Percentiles rank a stretch among this genome's conserved stretches.
Conservation (phyloP, 176 grass and related monocot species). For the Ananas comosus region DNA sequence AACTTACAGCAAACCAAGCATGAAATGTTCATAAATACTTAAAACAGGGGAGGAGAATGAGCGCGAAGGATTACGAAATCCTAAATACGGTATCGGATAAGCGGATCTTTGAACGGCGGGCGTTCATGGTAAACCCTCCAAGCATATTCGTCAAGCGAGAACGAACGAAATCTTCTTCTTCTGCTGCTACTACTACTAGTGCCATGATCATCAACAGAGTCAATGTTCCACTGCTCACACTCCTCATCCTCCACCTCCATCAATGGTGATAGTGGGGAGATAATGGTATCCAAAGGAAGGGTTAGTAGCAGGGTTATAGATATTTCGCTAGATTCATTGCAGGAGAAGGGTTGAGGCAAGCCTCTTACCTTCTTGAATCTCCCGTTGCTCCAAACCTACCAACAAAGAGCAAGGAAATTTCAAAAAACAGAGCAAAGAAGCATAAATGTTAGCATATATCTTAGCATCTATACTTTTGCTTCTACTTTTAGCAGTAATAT, state of each 20-base stretch:
- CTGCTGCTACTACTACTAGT: not conserved
- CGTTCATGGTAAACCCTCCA: constrained; percentile 52
- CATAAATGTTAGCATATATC: not conserved
- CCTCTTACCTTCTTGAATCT: constrained; percentile 61
- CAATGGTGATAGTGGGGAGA: constrained; percentile 38
- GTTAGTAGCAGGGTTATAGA: constrained; percentile 53
- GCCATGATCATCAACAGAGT: not conserved
- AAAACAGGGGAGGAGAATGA: not conserved
- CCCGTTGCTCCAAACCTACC: constrained; percentile 70
- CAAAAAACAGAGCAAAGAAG: constrained; percentile 12
- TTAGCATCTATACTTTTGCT: too few species aligned
- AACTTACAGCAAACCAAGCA: not conserved
- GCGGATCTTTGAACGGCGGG: constrained; percentile 46
- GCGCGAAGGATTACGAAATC: not conserved
- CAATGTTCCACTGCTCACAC: not conserved
- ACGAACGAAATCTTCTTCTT: constrained; percentile 29
- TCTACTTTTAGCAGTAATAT: too few species aligned
- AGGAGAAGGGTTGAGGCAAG: constrained; percentile 24
- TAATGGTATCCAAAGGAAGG: constrained; percentile 31
- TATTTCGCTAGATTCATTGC: constrained; percentile 18
- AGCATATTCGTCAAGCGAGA: constrained; percentile 47
- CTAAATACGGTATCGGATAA: constrained; percentile 36
- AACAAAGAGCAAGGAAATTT: constrained; percentile 9
- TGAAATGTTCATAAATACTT: not conserved
- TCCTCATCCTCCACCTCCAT: constrained; percentile 6